Base-by-base conservation (phyloP, 257 asterid species). In the Scutellaria galericulata region DNA sequence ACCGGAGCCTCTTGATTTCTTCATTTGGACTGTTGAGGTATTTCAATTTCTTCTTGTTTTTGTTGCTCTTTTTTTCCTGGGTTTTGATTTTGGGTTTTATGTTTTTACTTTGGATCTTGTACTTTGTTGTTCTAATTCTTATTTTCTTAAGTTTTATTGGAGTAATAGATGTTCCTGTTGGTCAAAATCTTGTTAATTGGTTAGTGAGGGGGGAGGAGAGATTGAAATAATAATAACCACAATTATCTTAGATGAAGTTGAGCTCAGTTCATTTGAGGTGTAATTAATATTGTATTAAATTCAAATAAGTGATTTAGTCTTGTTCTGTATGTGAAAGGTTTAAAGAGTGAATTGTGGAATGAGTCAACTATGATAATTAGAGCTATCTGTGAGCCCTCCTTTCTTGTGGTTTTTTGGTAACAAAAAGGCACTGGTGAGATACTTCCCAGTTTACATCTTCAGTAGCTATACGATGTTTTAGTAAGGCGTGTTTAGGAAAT, bases 11-110 rank as follows among this genome's bases (percentile, higher is more conserved):
- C 90, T 91, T 77, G 94, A 91, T 89, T 91, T 91, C 86, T 91
- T 91, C 66, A 89, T 91, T 66, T 91, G 97, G 97, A 91, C 97
- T 66, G 92, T 89, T 80, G 96, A 89, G 96, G 97, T 91, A 84
- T 42, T 59, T 73, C 35, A 27, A 27, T 37, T 24, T 27, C 66
- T 64, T 55, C 15, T 55, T 18, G 1, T 12, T 55, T 37, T 62
- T 14, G 1, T 47, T 48, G 11, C 55, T 42, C 67, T 47, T 72
- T 57, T 1, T 64, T 64, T 35, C 56, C 22, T 47, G 68, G 68
- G 51, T 70, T 77, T 61, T 14, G 52, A 52, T 54, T 44, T 15
- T 68, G 62, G 57, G 50, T 58, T 22, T 68, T 63, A 1, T 27
- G 4, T 39, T 22, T 31, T 47, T 37, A 61, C 53, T 55, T 64